These are phyloP conservation scores for Boletus tomentosulus DNA, from an alignment of 768 basidiomycete species.

Conservation along the genomic window DNA sequence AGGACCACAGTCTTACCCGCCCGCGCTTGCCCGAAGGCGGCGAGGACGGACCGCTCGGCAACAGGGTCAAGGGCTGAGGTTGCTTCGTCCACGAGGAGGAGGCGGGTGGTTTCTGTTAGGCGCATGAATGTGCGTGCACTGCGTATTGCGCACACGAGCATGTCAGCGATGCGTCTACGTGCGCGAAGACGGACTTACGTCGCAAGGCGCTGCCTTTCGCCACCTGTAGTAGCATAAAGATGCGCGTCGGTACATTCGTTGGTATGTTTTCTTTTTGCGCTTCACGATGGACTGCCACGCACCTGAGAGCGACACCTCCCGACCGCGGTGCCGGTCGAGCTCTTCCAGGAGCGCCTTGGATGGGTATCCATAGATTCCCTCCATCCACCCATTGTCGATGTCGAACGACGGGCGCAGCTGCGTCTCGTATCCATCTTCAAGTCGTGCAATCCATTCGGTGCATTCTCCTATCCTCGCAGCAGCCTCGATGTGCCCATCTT, in stretches of 20 bases:
- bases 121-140: slow-evolving; percentile 49
- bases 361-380: slow-evolving; percentile 14
- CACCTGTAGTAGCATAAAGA: slow-evolving; percentile 21
- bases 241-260: not conserved
- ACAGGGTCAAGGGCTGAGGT: slow-evolving; percentile 54
- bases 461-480: slow-evolving; percentile 33
- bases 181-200: slow-evolving; percentile 34
- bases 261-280: not conserved
- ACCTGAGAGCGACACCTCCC: slow-evolving; percentile 22
- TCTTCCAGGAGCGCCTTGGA: slow-evolving; percentile 20
- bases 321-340: slow-evolving; percentile 22
- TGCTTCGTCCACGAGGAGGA: slow-evolving; percentile 57
- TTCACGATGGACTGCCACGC: not conserved
- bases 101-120: slow-evolving; percentile 33
- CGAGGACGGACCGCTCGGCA: slow-evolving; percentile 47
- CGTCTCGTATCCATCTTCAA: slow-evolving; percentile 29
- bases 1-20: slow-evolving; percentile 51
- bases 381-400: slow-evolving; percentile 18
- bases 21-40: slow-evolving; percentile 34
- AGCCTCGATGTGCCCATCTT: slow-evolving; percentile 13
- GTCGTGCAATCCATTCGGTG: slow-evolving; percentile 30
- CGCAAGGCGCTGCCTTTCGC: slow-evolving; percentile 47
- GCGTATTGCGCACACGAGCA: not conserved
- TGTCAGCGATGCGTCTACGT: not conserved
- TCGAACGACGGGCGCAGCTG: slow-evolving; percentile 29